These are phyloP conservation scores for Claviceps spartinae DNA, from an alignment of 2,329 filamentous ascomycete genomes.

Conservation along the genomic window DNA sequence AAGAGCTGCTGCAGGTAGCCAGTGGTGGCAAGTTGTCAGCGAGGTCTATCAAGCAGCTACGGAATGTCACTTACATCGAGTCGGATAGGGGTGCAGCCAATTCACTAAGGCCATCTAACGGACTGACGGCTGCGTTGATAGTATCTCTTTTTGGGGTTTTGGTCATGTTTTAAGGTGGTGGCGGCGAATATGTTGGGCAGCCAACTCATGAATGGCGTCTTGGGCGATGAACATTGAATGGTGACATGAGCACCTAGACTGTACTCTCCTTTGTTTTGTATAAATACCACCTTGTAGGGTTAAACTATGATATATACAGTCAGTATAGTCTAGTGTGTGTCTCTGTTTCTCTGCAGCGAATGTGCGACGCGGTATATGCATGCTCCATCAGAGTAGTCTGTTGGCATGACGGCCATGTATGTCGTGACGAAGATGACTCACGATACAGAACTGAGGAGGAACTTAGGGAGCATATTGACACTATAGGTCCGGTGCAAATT, in stretches of 20 bases:
- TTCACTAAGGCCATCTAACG: slow-evolving; percentile 7
- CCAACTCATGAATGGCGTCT: background rate
- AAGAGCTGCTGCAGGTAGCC: slow-evolving; percentile 35
- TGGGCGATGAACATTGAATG: background rate
- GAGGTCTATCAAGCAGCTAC: slow-evolving; percentile 17
- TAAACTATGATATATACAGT: slow-evolving; percentile 1
- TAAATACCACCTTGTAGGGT: slow-evolving; percentile 2
- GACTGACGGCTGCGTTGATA: slow-evolving; percentile 5
- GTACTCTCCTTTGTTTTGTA: slow-evolving; percentile 1
- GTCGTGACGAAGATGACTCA: too few species aligned
- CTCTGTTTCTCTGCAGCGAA: background rate
- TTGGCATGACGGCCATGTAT: too few species aligned
- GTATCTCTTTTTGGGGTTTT: slow-evolving; percentile 1
- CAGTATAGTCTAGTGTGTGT: background rate
- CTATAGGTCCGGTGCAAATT: too few species aligned
- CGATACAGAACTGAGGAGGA: too few species aligned
- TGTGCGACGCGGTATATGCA: too few species aligned
- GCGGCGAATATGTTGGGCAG: background rate
- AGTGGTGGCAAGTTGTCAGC: slow-evolving; percentile 25
- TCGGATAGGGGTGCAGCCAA: slow-evolving; percentile 15
- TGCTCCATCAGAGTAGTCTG: too few species aligned
- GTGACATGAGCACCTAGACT: slow-evolving; percentile 5
- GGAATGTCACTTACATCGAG: slow-evolving; percentile 22
- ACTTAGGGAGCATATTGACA: too few species aligned
- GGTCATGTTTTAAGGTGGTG: slow-evolving; percentile 1